These are phyloP conservation scores for Taiozyma sp. DNA, from an alignment of 1,139 yeast species.

Conservation along the genomic window DNA sequence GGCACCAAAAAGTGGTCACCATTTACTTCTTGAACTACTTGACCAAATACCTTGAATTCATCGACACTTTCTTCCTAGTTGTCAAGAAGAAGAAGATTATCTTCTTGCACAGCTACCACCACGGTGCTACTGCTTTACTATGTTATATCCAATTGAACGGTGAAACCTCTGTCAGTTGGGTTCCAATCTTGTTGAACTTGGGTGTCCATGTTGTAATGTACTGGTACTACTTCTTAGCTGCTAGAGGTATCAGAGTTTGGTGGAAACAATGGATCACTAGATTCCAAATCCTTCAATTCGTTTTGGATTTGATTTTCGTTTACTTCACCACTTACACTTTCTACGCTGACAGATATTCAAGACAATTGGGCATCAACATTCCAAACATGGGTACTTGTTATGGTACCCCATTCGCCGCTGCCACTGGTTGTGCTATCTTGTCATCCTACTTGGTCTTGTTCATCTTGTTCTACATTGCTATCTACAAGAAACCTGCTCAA, in stretches of 20 bases:
- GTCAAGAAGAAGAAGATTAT: slow-evolving; percentile 86
- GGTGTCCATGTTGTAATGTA: slow-evolving; percentile 97
- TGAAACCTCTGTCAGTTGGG: slow-evolving; percentile 91
- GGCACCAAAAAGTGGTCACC: slow-evolving; percentile 81
- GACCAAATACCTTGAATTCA: slow-evolving; percentile 76
- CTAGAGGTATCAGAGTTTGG: slow-evolving; percentile 96
- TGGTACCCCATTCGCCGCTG: slow-evolving; percentile 92
- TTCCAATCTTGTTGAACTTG: slow-evolving; percentile 83
- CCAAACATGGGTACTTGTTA: slow-evolving; percentile 88
- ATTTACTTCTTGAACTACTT: slow-evolving; percentile 78
- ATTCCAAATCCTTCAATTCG: slow-evolving; percentile 90
- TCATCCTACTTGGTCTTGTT: slow-evolving; percentile 87
- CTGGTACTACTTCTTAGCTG: slow-evolving; percentile 93
- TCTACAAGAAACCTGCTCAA: slow-evolving; percentile 44
- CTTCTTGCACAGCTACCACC: slow-evolving; percentile 94
- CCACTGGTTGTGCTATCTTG: slow-evolving; percentile 83
- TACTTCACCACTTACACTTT: slow-evolving; percentile 90
- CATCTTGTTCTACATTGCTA: slow-evolving; percentile 88
- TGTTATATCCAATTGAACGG: slow-evolving; percentile 95
- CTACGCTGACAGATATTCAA: slow-evolving; percentile 56
- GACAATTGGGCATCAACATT: slow-evolving; percentile 40
- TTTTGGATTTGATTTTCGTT: slow-evolving; percentile 84
- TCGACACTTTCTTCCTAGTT: slow-evolving; percentile 90
- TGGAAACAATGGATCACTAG: slow-evolving; percentile 99
- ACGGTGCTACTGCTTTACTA: slow-evolving; percentile 94